Evolutionary conservation across 1,284 basidiomycete species (phyloP).

Genomic region (Peniophora sp.): DNA sequence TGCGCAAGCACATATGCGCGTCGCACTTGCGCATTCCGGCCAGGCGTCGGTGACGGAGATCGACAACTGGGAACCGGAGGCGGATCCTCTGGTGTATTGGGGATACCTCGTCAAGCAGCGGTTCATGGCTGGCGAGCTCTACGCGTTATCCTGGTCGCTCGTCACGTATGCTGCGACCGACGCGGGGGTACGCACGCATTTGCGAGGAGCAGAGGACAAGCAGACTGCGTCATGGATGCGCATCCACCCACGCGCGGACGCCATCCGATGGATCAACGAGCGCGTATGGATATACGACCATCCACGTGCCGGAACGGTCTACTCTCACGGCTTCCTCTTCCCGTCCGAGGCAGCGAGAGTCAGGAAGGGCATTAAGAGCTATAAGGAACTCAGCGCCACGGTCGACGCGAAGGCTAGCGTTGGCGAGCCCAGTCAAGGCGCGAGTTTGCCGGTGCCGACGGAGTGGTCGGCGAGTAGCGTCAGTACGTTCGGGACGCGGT

Average conservation of each 20-base stretch:
- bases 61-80: not conserved
- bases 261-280: slow-evolving; percentile 87
- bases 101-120: slow-evolving; percentile 90
- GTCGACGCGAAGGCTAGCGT: not conserved
- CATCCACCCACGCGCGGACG: slow-evolving; percentile 72
- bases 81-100: slow-evolving; percentile 83
- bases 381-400: not conserved
- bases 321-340: slow-evolving; percentile 96
- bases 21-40: too few relatives aligned
- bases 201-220: slow-evolving; percentile 90
- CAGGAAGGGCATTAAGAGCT: slow-evolving; percentile 31
- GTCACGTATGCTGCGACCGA: slow-evolving; percentile 85
- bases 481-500: slow-evolving; percentile 77
- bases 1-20: not conserved
- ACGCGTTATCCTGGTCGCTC: slow-evolving; percentile 85
- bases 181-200: slow-evolving; percentile 57
- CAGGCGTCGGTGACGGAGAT: not conserved
- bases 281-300: slow-evolving; percentile 99
- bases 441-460: slow-evolving; percentile 27
- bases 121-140: slow-evolving; percentile 97
- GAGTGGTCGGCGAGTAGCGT: slow-evolving; percentile 81
- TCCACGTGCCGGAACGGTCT: slow-evolving; percentile 88
- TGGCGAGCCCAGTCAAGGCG: not conserved
- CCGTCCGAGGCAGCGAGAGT: slow-evolving; percentile 81
- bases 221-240: slow-evolving; percentile 93